phyloP scores from a whole-genome alignment of 805 yeast genomes.

The Novakomyces olei region DNA sequence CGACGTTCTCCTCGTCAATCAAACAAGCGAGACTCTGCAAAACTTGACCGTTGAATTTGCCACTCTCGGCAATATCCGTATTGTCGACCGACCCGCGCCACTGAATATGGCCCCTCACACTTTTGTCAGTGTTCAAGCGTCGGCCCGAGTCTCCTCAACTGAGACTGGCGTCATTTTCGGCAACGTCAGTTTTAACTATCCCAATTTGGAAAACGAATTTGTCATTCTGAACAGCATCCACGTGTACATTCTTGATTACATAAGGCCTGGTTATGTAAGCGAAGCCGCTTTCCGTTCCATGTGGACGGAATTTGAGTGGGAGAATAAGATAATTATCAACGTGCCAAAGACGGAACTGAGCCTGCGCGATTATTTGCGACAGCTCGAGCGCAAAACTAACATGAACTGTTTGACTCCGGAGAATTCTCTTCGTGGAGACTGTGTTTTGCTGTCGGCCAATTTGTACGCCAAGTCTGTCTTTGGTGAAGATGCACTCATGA shows the following conservation, averaged over 20 bases:
- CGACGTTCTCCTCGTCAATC: constrained; percentile 85
- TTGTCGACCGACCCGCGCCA: constrained; percentile 72
- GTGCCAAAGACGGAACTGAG: constrained; percentile 42
- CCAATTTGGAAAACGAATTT: constrained; percentile 69
- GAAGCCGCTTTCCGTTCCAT: constrained; percentile 80
- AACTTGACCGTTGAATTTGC: constrained; percentile 88
- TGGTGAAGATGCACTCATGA: constrained; percentile 95
- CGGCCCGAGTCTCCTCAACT: constrained; percentile 85
- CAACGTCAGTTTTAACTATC: constrained; percentile 89
- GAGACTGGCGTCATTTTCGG: constrained; percentile 98
- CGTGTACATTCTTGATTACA: constrained; percentile 91
- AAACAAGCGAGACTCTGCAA: constrained; percentile 70
- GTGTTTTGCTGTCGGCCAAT: constrained; percentile 84
- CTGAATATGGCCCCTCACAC: constrained; percentile 95
- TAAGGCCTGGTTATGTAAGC: constrained; percentile 78
- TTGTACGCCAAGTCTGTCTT: constrained; percentile 77
- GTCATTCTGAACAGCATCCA: constrained; percentile 87
- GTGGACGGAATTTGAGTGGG: constrained; percentile 99
- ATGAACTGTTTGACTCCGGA: constrained; percentile 88
- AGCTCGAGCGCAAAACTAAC: constrained; percentile 60
- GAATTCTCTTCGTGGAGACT: constrained; percentile 43
- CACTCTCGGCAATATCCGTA: constrained; percentile 85
- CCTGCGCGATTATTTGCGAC: constrained; percentile 57
- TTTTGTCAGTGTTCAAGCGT: constrained; percentile 69
- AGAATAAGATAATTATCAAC: constrained; percentile 72